phyloP scores from a whole-genome alignment of 768 basidiomycete genomes.

The Lactarius quietus region DNA sequence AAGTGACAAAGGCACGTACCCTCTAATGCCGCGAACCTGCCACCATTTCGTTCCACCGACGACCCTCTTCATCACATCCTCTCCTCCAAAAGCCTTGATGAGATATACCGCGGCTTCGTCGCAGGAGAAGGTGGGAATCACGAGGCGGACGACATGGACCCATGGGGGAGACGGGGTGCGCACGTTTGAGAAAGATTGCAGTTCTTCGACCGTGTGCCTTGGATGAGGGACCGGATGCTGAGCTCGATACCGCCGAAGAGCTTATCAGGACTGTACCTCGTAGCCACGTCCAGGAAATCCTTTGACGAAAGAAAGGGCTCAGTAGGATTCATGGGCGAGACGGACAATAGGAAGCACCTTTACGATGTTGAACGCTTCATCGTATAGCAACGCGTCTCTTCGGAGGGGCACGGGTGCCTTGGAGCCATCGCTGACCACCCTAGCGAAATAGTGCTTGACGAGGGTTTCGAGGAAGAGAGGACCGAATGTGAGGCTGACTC shows the following conservation, averaged over 20 bases:
- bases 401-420: slow-evolving; percentile 36
- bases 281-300: slow-evolving; percentile 74
- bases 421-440: slow-evolving; percentile 32
- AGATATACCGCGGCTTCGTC: slow-evolving; percentile 69
- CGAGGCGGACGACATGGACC: slow-evolving; percentile 65
- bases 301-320: slow-evolving; percentile 28
- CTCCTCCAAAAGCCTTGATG: slow-evolving; percentile 81
- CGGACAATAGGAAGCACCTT: slow-evolving; percentile 47
- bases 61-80: slow-evolving; percentile 59
- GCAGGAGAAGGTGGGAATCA: slow-evolving; percentile 73
- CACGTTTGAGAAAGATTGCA: slow-evolving; percentile 77
- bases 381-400: slow-evolving; percentile 76
- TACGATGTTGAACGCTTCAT: slow-evolving; percentile 71
- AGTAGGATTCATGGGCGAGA: not conserved
- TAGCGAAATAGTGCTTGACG: slow-evolving; percentile 82
- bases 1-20: slow-evolving; percentile 45
- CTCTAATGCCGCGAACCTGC: slow-evolving; percentile 85
- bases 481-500: slow-evolving; percentile 62
- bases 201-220: slow-evolving; percentile 82
- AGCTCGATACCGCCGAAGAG: not conserved
- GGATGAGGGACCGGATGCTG: not conserved
- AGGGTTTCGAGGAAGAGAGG: slow-evolving; percentile 72
- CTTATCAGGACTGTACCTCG: slow-evolving; percentile 46
- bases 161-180: slow-evolving; percentile 83
- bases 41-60: slow-evolving; percentile 96